Conservation (phyloP, 2,329 filamentous ascomycete species). For the Cladorrhinum sp. region DNA sequence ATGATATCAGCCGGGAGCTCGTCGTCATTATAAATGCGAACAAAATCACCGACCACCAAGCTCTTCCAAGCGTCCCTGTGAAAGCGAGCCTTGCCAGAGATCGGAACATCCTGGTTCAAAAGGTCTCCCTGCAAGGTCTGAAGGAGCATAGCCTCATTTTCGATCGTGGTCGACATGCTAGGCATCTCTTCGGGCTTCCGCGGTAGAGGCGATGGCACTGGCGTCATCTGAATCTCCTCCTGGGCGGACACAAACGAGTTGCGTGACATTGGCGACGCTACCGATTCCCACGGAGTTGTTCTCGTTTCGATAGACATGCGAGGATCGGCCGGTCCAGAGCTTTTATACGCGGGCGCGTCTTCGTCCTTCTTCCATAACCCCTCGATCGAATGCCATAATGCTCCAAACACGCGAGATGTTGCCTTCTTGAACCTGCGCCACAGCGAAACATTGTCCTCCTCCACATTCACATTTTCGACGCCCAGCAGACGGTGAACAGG, state of each 20-base stretch:
- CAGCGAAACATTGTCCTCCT: conserved; percentile 76
- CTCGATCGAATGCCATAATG: conserved; percentile 49
- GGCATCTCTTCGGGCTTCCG: conserved; percentile 35
- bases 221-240: conserved; percentile 91
- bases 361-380: conserved; percentile 48
- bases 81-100: conserved; percentile 73
- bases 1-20: conserved; percentile 92
- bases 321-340: conserved; percentile 52
- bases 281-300: conserved; percentile 50
- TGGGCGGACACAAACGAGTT: conserved; percentile 53
- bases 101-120: conserved; percentile 66
- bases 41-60: conserved; percentile 90
- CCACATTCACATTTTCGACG: conserved; percentile 91
- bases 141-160: conserved; percentile 39
- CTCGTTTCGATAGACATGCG: conserved; percentile 66
- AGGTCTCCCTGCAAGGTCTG: conserved; percentile 54
- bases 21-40: conserved; percentile 94
- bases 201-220: conserved; percentile 77
- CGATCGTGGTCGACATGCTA: conserved; percentile 34
- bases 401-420: conserved; percentile 58
- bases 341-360: conserved; percentile 48
- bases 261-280: conserved; percentile 49
- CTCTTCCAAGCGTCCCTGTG: conserved; percentile 95
- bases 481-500: conserved; percentile 85
- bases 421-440: conserved; percentile 94